Evolutionary conservation across 805 yeast species (phyloP).

Genomic region (Wickerhamomyces mucosus): DNA sequence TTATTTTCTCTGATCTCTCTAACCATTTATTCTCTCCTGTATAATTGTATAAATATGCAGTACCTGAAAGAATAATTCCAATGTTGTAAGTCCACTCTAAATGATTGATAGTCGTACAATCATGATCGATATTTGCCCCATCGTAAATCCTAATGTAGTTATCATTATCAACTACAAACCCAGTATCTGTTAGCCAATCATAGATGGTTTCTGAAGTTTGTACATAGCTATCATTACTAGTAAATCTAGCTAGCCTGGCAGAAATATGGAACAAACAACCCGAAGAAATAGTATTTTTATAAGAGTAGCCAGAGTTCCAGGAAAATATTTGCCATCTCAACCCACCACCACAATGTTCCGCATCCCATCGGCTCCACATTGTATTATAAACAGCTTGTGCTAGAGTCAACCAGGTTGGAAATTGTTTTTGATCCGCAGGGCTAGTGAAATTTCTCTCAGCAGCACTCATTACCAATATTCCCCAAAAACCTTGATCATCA

Average conservation of each 20-base stretch:
- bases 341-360: constrained; percentile 48
- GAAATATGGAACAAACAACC: constrained; percentile 56
- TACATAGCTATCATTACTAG: constrained; percentile 44
- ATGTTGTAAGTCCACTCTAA: constrained; percentile 63
- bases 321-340: constrained; percentile 66
- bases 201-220: constrained; percentile 46
- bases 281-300: constrained; percentile 54
- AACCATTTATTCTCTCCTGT: constrained; percentile 47
- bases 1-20: constrained; percentile 27
- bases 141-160: constrained; percentile 36
- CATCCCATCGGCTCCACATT: constrained; percentile 56
- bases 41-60: constrained; percentile 57
- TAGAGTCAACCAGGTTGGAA: constrained; percentile 47
- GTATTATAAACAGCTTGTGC: constrained; percentile 57
- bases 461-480: constrained; percentile 52
- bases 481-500: constrained; percentile 71
- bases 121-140: constrained; percentile 44
- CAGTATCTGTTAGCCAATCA: constrained; percentile 49
- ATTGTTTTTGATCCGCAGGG: constrained; percentile 26
- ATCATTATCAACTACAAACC: constrained; percentile 29
- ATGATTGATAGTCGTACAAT: constrained; percentile 38
- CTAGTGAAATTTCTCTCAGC: constrained; percentile 43
- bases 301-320: constrained; percentile 61
- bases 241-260: constrained; percentile 55
- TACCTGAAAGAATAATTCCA: constrained; percentile 56